phyloP scores from a whole-genome alignment of 495 filamentous ascomycete genomes.

The Lasiosphaeria ovina region DNA sequence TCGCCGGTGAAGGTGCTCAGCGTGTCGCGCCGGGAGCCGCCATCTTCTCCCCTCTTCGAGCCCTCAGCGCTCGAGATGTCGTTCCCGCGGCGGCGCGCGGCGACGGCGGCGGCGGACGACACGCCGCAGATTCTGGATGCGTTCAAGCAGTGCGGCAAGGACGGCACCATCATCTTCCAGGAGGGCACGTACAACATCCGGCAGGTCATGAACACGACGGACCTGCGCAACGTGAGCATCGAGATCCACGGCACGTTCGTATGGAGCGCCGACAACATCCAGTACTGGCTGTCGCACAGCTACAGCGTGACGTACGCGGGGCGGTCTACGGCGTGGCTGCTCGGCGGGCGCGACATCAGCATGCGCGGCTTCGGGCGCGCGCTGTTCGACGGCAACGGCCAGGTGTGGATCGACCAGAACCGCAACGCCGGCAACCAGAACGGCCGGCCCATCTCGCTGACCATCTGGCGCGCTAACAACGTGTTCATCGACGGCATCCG shows the following conservation, averaged over 20 bases:
- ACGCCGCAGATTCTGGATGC: constrained; percentile 44
- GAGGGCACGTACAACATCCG: constrained; percentile 43
- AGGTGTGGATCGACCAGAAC: constrained; percentile 45
- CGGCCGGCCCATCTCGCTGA: constrained; percentile 41
- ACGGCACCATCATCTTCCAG: constrained; percentile 37
- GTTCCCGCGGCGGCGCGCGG: constrained; percentile 15
- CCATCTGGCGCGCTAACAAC: constrained; percentile 41
- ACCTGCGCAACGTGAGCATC: constrained; percentile 38
- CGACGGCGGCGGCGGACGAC: constrained; percentile 26
- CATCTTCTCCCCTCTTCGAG: background rate
- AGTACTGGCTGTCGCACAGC: constrained; percentile 40
- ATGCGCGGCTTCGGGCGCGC: constrained; percentile 41
- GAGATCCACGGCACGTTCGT: constrained; percentile 42
- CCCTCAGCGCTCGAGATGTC: background rate
- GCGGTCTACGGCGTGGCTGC: constrained; percentile 39
- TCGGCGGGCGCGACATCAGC: constrained; percentile 38
- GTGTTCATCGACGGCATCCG: constrained; percentile 42
- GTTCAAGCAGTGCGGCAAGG: constrained; percentile 38
- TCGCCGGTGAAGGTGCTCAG: background rate
- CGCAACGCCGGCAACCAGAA: constrained; percentile 31
- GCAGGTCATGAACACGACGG: constrained; percentile 43
- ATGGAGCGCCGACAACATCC: constrained; percentile 39
- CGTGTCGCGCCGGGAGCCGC: background rate
- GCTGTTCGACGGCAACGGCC: constrained; percentile 43
- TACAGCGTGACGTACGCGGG: constrained; percentile 38